A percentile compares a stretch with the other conserved stretches of the same genome.
Conservation (phyloP, 129 eudicot species). For the Sambucus nigra region DNA sequence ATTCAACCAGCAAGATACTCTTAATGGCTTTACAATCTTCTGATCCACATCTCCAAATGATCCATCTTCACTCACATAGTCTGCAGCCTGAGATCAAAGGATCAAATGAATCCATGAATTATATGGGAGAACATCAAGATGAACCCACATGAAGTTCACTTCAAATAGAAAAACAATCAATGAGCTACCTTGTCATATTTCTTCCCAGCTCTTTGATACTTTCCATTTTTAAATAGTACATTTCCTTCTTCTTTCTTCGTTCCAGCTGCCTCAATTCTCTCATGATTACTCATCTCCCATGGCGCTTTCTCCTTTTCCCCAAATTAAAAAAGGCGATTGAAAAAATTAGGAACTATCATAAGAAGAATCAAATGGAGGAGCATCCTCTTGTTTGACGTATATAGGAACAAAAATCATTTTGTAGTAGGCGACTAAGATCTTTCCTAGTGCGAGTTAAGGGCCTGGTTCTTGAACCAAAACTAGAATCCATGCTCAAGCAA, state of each 20-base stretch:
- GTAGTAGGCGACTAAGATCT: too few relatives aligned
- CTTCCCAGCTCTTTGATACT: constrained; percentile 55
- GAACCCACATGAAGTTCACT: neutral
- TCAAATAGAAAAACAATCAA: neutral
- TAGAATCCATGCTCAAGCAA: too few relatives aligned
- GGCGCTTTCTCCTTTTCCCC: constrained; percentile 50
- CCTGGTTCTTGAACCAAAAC: too few relatives aligned
- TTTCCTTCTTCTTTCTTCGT: constrained; percentile 68
- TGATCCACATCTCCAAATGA: constrained; percentile 34
- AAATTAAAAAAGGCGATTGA: too few relatives aligned
- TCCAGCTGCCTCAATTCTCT: constrained; percentile 43
- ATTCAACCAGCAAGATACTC: constrained; percentile 63
- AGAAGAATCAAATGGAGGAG: too few relatives aligned
- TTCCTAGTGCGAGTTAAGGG: too few relatives aligned
- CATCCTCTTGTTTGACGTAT: too few relatives aligned
- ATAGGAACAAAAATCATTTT: too few relatives aligned
- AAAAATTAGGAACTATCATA: too few relatives aligned
- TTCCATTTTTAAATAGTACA: constrained; percentile 41
- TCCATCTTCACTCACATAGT: constrained; percentile 47
- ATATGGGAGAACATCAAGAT: neutral
- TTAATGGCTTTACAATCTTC: constrained; percentile 39
- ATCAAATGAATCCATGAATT: constrained; percentile 3
- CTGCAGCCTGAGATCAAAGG: constrained; percentile 34
- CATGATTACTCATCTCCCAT: constrained; percentile 51
- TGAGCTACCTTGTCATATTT: constrained; percentile 47